Percentiles rank a stretch among this genome's conserved stretches.
phyloP scores from a whole-genome alignment of 2,329 filamentous ascomycete genomes.

The Curvularia spicifera region DNA sequence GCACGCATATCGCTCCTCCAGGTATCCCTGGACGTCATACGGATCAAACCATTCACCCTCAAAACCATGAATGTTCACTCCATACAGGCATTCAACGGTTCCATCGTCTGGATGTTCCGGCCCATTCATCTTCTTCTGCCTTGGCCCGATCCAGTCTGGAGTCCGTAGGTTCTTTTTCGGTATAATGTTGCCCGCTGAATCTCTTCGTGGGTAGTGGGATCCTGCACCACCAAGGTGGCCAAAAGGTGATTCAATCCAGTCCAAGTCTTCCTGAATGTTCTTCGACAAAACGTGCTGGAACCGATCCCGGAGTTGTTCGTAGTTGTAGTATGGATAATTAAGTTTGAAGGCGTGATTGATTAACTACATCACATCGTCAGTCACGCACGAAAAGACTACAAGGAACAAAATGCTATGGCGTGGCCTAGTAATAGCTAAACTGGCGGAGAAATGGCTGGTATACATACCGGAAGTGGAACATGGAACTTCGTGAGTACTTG shows the following conservation, averaged over 20 bases:
- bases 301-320: conserved; percentile 48
- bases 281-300: conserved; percentile 52
- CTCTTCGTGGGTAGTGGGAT: conserved; percentile 63
- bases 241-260: conserved; percentile 67
- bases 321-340: conserved; percentile 64
- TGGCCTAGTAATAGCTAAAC: no score
- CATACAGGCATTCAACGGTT: conserved; percentile 29
- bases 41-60: conserved; percentile 79
- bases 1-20: conserved; percentile 66
- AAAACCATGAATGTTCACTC: conserved; percentile 65
- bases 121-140: conserved; percentile 37
- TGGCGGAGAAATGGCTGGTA: background rate
- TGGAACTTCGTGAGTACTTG: conserved; percentile 60
- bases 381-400: background rate
- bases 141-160: conserved; percentile 42
- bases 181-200: conserved; percentile 46
- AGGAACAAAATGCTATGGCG: background rate
- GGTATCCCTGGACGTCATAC: conserved; percentile 77
- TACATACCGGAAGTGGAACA: conserved; percentile 28
- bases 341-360: conserved; percentile 69
- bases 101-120: conserved; percentile 24
- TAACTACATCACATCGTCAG: conserved; percentile 13
- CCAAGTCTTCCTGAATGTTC: conserved; percentile 58
- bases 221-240: conserved; percentile 72
- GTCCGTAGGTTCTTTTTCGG: conserved; percentile 43